Conservation (phyloP, 1,284 basidiomycete species). For the Prillingera fragicola region DNA sequence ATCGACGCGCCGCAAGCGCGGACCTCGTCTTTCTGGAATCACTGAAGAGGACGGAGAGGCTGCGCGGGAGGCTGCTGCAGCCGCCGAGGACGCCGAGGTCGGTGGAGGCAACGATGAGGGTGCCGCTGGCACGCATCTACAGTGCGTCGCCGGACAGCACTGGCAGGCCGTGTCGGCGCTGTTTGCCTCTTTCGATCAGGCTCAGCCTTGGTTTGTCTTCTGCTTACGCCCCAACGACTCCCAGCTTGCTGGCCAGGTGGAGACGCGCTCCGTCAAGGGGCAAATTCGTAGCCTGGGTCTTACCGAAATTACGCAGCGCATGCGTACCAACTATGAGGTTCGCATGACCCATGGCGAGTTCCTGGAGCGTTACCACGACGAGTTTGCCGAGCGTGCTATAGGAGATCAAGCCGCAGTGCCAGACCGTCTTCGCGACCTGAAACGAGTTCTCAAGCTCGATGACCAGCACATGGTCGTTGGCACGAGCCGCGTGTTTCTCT, state of each 20-base stretch:
- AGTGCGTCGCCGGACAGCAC: constrained; percentile 84
- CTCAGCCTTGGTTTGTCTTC: constrained; percentile 87
- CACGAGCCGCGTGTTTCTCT: constrained; percentile 81
- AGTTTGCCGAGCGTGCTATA: constrained; percentile 47
- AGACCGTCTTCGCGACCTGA: constrained; percentile 48
- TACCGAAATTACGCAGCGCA: constrained; percentile 68
- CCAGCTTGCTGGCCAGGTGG: constrained; percentile 86
- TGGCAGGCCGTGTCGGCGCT: constrained; percentile 73
- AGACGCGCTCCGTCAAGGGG: constrained; percentile 83
- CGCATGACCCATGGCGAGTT: constrained; percentile 85
- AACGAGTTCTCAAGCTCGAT: constrained; percentile 60
- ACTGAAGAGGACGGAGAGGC: constrained; percentile 59
- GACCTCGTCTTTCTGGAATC: constrained; percentile 52
- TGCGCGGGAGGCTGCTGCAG: constrained; percentile 55
- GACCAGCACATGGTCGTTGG: constrained; percentile 76
- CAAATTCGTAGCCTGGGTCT: constrained; percentile 80
- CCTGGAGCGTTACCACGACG: constrained; percentile 69
- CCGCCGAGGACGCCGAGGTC: constrained; percentile 42
- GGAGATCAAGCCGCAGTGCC: constrained; percentile 43
- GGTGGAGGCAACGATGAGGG: constrained; percentile 51
- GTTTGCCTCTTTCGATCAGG: constrained; percentile 82
- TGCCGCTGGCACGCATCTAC: constrained; percentile 58
- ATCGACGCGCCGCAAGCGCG: constrained; percentile 72
- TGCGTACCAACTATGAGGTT: constrained; percentile 65
- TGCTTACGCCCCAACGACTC: constrained; percentile 93